Conservation (phyloP, 345 rosid genomes). For the Pseudoturritis turrita region DNA sequence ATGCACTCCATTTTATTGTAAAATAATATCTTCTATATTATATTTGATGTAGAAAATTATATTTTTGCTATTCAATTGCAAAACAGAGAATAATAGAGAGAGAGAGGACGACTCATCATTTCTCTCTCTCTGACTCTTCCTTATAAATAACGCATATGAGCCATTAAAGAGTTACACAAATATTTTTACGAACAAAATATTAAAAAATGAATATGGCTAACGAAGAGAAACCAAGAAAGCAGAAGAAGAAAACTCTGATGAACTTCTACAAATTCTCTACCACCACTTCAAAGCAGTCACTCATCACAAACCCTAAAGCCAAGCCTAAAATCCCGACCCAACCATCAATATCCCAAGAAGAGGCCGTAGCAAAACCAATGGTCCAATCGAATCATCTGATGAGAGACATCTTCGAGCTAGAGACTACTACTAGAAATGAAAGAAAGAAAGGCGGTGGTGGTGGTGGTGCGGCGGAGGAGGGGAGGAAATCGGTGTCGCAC, state of each 20-base stretch:
- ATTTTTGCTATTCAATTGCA: not conserved
- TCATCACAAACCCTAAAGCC: constrained; percentile 11
- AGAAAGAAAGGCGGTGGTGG: constrained; percentile 20
- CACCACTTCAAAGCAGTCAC: constrained; percentile 2
- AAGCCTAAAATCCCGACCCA: constrained; percentile 3
- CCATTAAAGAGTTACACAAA: constrained; percentile 17
- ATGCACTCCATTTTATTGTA: not conserved
- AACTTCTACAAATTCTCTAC: constrained; percentile 29
- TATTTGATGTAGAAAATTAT: not conserved
- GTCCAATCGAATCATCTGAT: not conserved
- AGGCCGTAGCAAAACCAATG: constrained; percentile 14
- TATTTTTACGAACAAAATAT: not conserved
- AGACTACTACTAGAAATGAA: constrained; percentile 26
- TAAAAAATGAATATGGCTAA: constrained; percentile 17
- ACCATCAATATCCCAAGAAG: constrained; percentile 7
- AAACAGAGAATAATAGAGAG: constrained; percentile 27
- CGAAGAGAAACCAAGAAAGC: constrained; percentile 38
- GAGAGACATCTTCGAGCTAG: constrained; percentile 19
- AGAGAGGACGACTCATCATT: not conserved
- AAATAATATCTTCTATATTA: not conserved
- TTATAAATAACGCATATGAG: constrained; percentile 24
- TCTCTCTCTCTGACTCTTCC: constrained; percentile 10
- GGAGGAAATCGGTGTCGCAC: constrained; percentile 76
- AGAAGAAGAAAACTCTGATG: constrained; percentile 41
- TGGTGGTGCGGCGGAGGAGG: constrained; percentile 39